Conservation (phyloP, 202 grass and related monocot genomes). For the Panicum virgatum region DNA sequence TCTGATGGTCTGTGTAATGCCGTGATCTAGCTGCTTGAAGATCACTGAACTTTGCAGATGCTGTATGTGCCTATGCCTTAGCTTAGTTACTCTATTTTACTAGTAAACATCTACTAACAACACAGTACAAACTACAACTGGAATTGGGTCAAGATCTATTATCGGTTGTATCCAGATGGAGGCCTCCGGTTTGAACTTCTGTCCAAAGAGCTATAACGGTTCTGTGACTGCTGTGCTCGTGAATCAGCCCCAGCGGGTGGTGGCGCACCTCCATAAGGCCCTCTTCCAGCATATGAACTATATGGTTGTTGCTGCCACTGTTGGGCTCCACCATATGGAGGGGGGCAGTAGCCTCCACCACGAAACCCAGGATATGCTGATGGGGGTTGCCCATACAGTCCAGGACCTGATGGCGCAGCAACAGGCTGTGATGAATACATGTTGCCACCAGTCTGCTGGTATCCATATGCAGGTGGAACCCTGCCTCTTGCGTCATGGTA, state of each 20-base stretch:
- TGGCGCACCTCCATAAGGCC: constrained; percentile 36
- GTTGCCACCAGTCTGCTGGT: constrained; percentile 47
- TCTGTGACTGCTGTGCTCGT: constrained; percentile 46
- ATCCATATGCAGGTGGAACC: constrained; percentile 34
- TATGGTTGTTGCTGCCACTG: constrained; percentile 59
- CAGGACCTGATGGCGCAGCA: constrained; percentile 30
- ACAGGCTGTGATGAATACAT: constrained; percentile 39
- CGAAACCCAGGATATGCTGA: constrained; percentile 33
- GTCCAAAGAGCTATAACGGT: constrained; percentile 63
- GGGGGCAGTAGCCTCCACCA: constrained; percentile 38
- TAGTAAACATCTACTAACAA: constrained; percentile 35
- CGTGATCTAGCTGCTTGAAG: background rate
- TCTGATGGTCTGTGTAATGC: background rate
- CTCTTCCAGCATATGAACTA: constrained; percentile 44
- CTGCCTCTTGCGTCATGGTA: constrained; percentile 37
- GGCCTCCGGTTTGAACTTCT: constrained; percentile 57
- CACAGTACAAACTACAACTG: constrained; percentile 33
- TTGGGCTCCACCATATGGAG: constrained; percentile 46
- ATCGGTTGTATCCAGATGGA: constrained; percentile 45
- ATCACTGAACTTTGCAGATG: constrained; percentile 22
- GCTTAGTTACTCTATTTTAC: constrained; percentile 3
- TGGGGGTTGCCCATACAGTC: constrained; percentile 39
- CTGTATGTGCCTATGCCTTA: background rate
- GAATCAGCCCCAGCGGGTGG: constrained; percentile 41
- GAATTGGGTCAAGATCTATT: background rate